Conservation (phyloP, 495 filamentous ascomycete species). For the Acidiella bohemica region DNA sequence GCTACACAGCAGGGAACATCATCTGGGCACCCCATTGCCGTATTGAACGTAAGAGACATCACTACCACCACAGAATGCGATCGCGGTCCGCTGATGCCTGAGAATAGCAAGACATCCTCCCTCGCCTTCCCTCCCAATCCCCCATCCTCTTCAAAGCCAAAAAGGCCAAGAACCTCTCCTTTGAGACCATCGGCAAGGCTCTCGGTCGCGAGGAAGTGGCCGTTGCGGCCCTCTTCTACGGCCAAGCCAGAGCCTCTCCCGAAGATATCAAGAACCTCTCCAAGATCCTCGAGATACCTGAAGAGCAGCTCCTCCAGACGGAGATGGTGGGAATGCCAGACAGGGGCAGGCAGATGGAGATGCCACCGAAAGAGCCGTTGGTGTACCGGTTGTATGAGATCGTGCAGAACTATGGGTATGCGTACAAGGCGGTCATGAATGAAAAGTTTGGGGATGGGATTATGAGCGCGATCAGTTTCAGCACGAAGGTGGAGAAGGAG, state of each 20-base stretch:
- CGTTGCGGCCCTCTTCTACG: constrained; percentile 87
- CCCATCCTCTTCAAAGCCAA: constrained; percentile 76
- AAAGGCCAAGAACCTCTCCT: constrained; percentile 56
- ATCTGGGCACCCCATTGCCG: constrained; percentile 7
- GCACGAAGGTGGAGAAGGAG: constrained; percentile 93
- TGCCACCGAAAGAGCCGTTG: constrained; percentile 87
- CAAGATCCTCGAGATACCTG: constrained; percentile 47
- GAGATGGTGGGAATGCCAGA: constrained; percentile 67
- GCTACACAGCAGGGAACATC: constrained; percentile 8
- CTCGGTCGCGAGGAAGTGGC: constrained; percentile 83
- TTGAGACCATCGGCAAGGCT: constrained; percentile 62
- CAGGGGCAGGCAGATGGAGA: constrained; percentile 64
- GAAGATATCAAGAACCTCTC: constrained; percentile 68
- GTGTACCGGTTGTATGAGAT: constrained; percentile 95
- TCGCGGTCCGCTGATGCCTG: constrained; percentile 2
- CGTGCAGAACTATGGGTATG: constrained; percentile 95
- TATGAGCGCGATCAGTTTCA: constrained; percentile 93
- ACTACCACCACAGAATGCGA: not conserved
- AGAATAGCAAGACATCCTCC: constrained; percentile 1
- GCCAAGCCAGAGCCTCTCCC: constrained; percentile 65
- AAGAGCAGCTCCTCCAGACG: constrained; percentile 37
- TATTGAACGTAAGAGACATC: constrained; percentile 6
- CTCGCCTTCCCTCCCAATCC: constrained; percentile 52
- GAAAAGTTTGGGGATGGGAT: constrained; percentile 99
- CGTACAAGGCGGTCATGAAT: constrained; percentile 91